phyloP scores from a whole-genome alignment of 2,329 filamentous ascomycete species.

The Endocalyx cinctus region DNA sequence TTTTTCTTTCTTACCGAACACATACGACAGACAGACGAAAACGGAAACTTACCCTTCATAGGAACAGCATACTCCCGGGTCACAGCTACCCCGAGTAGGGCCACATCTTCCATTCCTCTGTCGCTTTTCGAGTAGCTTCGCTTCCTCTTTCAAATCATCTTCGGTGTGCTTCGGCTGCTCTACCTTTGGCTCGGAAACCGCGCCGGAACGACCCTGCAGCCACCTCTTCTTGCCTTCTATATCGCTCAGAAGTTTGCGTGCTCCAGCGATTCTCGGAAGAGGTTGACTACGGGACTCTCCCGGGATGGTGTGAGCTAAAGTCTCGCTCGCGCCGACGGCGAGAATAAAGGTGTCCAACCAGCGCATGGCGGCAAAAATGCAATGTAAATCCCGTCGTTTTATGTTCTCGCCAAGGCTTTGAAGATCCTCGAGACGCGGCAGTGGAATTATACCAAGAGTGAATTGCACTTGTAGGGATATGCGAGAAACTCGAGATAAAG shows the following conservation, averaged over 20 bases:
- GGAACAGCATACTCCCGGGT: constrained; percentile 26
- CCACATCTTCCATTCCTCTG: constrained; percentile 22
- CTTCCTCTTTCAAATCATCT: constrained; percentile 9
- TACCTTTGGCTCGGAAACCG: constrained; percentile 4
- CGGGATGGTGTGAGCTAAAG: constrained; percentile 19
- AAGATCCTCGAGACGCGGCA: constrained; percentile 2
- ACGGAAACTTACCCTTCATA: constrained; percentile 21
- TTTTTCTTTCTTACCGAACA: neutral
- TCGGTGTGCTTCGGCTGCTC: constrained; percentile 1
- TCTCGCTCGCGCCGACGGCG: constrained; percentile 19
- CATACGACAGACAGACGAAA: neutral
- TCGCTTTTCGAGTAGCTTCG: constrained; percentile 14
- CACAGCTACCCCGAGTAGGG: constrained; percentile 18
- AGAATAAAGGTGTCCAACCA: constrained; percentile 17
- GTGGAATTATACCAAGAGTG: neutral
- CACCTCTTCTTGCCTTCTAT: constrained; percentile 18
- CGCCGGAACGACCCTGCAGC: constrained; percentile 11
- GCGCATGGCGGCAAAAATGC: constrained; percentile 14
- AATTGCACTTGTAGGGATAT: neutral
- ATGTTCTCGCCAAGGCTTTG: constrained; percentile 10
- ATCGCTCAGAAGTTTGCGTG: constrained; percentile 22
- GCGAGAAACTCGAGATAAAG: neutral
- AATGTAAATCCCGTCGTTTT: constrained; percentile 3
- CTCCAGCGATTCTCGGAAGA: constrained; percentile 22
- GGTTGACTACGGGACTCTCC: constrained; percentile 11